These are phyloP conservation scores for Nephelium lappaceum DNA, from an alignment of 345 rosid genomes.

Conservation along the genomic window DNA sequence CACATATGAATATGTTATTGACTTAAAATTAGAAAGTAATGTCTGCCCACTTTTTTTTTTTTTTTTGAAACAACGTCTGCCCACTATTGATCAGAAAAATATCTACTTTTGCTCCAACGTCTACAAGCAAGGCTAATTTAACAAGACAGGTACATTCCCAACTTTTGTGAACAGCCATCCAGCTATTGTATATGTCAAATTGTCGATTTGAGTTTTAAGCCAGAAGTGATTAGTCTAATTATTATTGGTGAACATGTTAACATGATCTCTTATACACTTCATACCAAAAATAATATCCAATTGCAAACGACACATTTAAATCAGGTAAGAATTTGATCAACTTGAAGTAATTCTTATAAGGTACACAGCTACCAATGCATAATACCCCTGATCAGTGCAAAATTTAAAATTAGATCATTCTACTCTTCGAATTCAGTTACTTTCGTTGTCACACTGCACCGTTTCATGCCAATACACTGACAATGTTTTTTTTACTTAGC, in stretches of 20 bases:
- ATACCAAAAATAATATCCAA: not conserved
- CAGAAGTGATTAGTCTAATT: not conserved
- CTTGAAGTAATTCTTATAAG: no score
- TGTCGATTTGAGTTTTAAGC: not conserved
- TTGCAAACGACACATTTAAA: not conserved
- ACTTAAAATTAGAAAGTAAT: not conserved
- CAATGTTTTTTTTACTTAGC: no score
- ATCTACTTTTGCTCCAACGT: not conserved
- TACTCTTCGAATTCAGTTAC: no score
- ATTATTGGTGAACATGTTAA: no score
- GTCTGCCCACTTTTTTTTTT: no score
- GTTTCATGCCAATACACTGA: no score
- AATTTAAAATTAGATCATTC: no score
- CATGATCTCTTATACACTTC: not conserved
- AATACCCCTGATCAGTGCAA: no score
- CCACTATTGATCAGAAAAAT: not conserved
- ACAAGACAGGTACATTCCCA: not conserved
- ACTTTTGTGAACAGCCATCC: not conserved
- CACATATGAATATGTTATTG: not conserved
- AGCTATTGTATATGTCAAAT: not conserved
- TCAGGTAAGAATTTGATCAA: no score
- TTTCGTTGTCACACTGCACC: no score
- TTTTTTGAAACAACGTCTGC: no score
- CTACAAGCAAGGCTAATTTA: not conserved
- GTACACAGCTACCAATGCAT: no score